Evolutionary conservation across 805 yeast genomes (phyloP).

Genomic region (Lachancea sp.): DNA sequence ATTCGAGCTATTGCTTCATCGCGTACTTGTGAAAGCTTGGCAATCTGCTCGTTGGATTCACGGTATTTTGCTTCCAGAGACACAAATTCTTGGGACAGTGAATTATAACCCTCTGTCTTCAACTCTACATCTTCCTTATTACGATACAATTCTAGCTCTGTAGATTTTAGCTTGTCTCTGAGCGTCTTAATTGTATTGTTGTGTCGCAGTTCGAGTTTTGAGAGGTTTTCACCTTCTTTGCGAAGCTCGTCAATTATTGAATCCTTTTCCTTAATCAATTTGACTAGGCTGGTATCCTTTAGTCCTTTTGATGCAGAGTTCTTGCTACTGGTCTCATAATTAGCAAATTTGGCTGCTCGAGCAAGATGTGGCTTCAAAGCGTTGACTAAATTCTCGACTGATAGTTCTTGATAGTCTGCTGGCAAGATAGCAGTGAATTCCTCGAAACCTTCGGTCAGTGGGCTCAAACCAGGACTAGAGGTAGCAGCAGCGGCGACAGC

Average conservation of each 20-base stretch:
- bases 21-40: not conserved
- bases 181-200: slow-evolving; percentile 61
- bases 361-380: slow-evolving; percentile 3
- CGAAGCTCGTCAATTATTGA: slow-evolving; percentile 56
- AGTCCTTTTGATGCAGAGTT: not conserved
- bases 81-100: slow-evolving; percentile 16
- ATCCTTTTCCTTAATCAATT: slow-evolving; percentile 38
- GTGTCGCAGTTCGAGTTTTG: slow-evolving; percentile 62
- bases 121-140: slow-evolving; percentile 14
- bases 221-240: slow-evolving; percentile 69
- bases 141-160: slow-evolving; percentile 23
- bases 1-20: not conserved
- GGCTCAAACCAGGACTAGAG: too few relatives aligned
- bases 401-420: slow-evolving; percentile 3
- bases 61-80: slow-evolving; percentile 25
- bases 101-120: not conserved
- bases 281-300: slow-evolving; percentile 18
- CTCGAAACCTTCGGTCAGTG: not conserved
- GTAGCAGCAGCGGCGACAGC: not conserved
- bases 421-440: slow-evolving; percentile 4
- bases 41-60: slow-evolving; percentile 25
- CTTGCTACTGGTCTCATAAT: not conserved
- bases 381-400: slow-evolving; percentile 1
- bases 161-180: slow-evolving; percentile 34
- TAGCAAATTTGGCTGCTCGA: not conserved